Percentiles rank a stretch among this genome's conserved stretches.
Evolutionary conservation across 176 grass and related monocot species (phyloP).

Genomic region (Lolium rigidum): DNA sequence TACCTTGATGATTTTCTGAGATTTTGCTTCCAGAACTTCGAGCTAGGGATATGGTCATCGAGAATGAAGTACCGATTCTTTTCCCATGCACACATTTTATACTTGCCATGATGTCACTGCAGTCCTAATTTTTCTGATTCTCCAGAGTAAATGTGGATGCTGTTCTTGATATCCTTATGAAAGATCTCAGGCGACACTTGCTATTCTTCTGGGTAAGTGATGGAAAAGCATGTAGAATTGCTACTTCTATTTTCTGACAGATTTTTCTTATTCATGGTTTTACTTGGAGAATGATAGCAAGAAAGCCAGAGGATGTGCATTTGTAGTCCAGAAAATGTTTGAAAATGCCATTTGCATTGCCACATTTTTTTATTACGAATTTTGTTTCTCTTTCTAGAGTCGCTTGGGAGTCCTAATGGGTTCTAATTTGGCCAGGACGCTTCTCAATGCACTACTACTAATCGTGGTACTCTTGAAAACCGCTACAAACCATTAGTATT

Average conservation of each 20-base stretch:
- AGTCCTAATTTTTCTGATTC: slow-evolving; percentile 36
- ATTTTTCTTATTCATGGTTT: slow-evolving; percentile 25
- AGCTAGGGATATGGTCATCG: slow-evolving; percentile 86
- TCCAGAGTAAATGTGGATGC: slow-evolving; percentile 70
- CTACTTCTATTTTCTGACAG: not conserved
- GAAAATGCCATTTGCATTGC: slow-evolving; percentile 11
- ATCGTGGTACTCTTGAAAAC: slow-evolving; percentile 67
- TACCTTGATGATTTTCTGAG: slow-evolving; percentile 75
- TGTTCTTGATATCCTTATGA: slow-evolving; percentile 73
- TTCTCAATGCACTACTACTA: slow-evolving; percentile 76
- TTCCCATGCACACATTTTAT: not conserved
- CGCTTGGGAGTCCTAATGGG: slow-evolving; percentile 21
- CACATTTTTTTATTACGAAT: not conserved
- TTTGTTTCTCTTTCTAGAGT: slow-evolving; percentile 32
- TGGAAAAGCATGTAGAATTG: slow-evolving; percentile 7
- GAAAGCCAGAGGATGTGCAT: slow-evolving; percentile 4
- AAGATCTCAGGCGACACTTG: slow-evolving; percentile 56
- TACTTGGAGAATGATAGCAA: slow-evolving; percentile 26
- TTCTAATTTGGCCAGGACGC: slow-evolving; percentile 60
- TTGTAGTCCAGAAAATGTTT: slow-evolving; percentile 10
- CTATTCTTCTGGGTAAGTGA: slow-evolving; percentile 87
- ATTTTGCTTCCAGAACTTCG: slow-evolving; percentile 83
- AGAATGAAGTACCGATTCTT: slow-evolving; percentile 65
- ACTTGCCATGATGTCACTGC: slow-evolving; percentile 17
- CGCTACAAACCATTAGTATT: slow-evolving; percentile 74